These are phyloP conservation scores for Marchantia paleacea DNA, from an alignment of 225 moss, liverwort and hornwort species.

Conservation along the genomic window DNA sequence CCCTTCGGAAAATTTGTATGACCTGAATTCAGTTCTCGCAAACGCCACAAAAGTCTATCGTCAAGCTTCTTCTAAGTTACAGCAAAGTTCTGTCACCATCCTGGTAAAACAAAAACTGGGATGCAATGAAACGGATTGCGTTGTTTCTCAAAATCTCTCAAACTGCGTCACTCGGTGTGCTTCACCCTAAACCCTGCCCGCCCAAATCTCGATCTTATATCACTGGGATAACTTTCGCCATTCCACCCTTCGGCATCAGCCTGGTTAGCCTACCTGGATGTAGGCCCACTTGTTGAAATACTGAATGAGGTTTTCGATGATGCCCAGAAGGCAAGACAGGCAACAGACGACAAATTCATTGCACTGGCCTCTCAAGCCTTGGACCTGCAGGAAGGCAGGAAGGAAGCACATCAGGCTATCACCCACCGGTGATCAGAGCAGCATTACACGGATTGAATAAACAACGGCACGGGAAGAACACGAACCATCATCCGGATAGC, in stretches of 20 bases:
- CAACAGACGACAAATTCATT: constrained; percentile 76
- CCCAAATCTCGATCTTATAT: no score
- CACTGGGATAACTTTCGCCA: no score
- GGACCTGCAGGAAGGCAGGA: constrained; percentile 28
- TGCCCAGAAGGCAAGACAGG: constrained; percentile 60
- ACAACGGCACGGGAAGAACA: background rate
- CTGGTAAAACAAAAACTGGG: background rate
- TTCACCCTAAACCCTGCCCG: no score
- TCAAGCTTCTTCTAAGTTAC: no score
- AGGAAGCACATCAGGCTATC: background rate
- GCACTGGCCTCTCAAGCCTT: constrained; percentile 54
- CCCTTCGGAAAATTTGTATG: no score
- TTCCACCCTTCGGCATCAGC: no score
- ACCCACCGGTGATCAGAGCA: background rate
- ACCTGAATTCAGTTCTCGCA: no score
- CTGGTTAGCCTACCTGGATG: constrained; percentile 55
- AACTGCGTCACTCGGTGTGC: no score
- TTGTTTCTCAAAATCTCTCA: no score
- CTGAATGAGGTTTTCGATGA: constrained; percentile 45
- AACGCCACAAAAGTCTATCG: no score
- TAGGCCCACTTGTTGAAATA: constrained; percentile 92
- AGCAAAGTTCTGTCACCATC: no score
- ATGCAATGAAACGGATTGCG: background rate
- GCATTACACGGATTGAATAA: background rate
- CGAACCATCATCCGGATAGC: constrained; percentile 30